A percentile compares a stretch with the other conserved stretches of the same genome.
phyloP scores from a whole-genome alignment of 78 protist species.

The Planoprotostelium fungivorum region DNA sequence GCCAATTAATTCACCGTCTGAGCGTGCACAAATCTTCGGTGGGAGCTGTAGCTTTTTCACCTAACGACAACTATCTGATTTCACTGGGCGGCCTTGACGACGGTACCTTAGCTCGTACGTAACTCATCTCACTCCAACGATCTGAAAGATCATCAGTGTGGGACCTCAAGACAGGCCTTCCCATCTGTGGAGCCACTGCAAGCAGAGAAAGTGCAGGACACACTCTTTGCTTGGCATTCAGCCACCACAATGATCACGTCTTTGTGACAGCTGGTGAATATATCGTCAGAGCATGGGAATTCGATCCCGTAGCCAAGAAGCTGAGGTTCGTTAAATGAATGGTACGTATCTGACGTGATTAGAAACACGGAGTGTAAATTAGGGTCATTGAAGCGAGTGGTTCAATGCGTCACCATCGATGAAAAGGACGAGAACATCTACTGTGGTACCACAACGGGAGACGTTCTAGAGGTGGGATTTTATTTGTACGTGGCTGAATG shows the following conservation, averaged over 20 bases:
- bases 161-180: conserved; percentile 55
- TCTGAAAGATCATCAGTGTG: too few relatives aligned
- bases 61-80: conserved; percentile 43
- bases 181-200: conserved; percentile 57
- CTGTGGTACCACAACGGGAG: conserved; percentile 67
- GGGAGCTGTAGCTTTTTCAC: conserved; percentile 55
- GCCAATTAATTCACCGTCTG: conserved; percentile 37
- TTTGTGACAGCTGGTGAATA: conserved; percentile 47
- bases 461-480: conserved; percentile 21
- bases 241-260: conserved; percentile 5
- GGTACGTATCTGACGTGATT: not conserved
- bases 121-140: too few relatives aligned
- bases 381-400: conserved; percentile 8
- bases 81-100: conserved; percentile 81
- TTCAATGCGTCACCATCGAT: conserved; percentile 15
- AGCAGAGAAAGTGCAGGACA: conserved; percentile 18
- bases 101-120: conserved; percentile 50
- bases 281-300: conserved; percentile 53
- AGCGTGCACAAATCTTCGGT: conserved; percentile 64
- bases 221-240: not conserved
- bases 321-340: conserved; percentile 23
- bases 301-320: conserved; percentile 46
- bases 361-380: not conserved
- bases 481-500: not conserved
- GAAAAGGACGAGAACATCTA: conserved; percentile 20